Percentiles rank a stretch among this genome's conserved stretches.
Conservation (phyloP, 495 filamentous ascomycete genomes). For the Xylaria castorea region DNA sequence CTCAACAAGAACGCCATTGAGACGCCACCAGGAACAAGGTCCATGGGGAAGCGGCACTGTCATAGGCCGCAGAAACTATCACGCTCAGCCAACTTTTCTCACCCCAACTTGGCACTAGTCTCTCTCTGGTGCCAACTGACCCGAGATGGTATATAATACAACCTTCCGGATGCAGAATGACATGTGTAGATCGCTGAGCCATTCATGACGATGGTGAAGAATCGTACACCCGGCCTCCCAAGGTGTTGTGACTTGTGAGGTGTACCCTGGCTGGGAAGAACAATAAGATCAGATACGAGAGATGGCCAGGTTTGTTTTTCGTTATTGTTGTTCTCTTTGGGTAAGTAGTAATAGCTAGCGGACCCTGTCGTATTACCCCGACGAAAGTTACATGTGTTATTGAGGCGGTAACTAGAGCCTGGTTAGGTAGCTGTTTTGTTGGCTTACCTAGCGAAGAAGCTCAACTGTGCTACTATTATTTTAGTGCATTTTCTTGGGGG, state of each 20-base stretch:
- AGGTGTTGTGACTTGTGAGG: constrained; percentile 22
- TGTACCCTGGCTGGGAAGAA: constrained; percentile 9
- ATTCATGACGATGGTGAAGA: constrained; percentile 10
- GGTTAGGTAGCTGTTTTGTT: not conserved
- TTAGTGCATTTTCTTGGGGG: not conserved
- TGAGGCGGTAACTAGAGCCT: not conserved
- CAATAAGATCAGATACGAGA: not conserved
- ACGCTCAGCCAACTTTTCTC: constrained; percentile 7
- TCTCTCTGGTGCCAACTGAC: constrained; percentile 12
- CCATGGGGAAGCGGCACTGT: not conserved
- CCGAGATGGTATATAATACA: constrained; percentile 19
- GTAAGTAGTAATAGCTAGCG: not conserved
- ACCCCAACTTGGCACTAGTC: not conserved
- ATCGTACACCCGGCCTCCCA: constrained; percentile 13
- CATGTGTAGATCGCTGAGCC: constrained; percentile 24
- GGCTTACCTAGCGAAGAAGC: not conserved
- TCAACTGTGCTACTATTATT: not conserved
- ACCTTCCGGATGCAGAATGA: constrained; percentile 27
- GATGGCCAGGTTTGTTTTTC: too few species aligned
- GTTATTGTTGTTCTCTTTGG: too few species aligned
- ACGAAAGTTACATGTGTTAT: not conserved
- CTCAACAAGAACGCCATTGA: constrained; percentile 12
- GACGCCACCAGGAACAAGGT: constrained; percentile 19
- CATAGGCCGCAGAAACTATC: constrained; percentile 9
- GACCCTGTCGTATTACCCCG: not conserved